Evolutionary conservation across 208 protist species (phyloP), one percentile per base, ranked within the genome.

Genomic region (Trypanosoma lewisi): DNA sequence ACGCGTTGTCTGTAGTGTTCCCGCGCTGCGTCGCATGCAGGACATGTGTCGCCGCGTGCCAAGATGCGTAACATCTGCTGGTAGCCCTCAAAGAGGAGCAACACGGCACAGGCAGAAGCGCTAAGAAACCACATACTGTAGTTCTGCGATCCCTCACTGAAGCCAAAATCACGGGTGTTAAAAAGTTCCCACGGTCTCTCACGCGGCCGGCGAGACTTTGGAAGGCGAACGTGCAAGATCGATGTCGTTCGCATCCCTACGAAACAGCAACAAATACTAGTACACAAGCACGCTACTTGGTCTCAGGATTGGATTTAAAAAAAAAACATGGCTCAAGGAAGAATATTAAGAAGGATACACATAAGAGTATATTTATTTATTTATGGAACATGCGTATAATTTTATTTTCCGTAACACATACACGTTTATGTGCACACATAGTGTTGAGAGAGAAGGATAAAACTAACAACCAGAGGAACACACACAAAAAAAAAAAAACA

Each of bases 111-210:
- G 21, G 75, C 58, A 4, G 36, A 54, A 27, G 81, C 78, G 12
- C 63, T 67, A 31, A 83, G 54, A n/a, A 83, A 17, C 87, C 87
- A 94, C 87, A 94, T 94, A 59, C 56, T 63, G 73, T 89, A 87
- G 78, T 95, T 95, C 73, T 95, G 85, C 44, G 78, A 82, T 5
- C 89, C 86, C 66, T 95, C 89, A 58, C 89, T 78, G 42, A 83
- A 91, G 45, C 85, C 85, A 75, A 82, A 95, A 60, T 95, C 86
- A 37, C 89, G 80, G 19, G 84, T 85, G 68, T 95, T 95, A 63
- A 95, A 89, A 28, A 95, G 78, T 64, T 95, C 85, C 82, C 82
- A 95, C 56, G 86, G 80, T n/a, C 89, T 76, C 70, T 95, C 85
- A 21, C 86, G 85, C 6, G 86, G 89, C 1, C 89, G 80, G 30